Evolutionary conservation across 2,329 filamentous ascomycete genomes (phyloP), one percentile per base, ranked within the genome.

Genomic region (Teratosphaeria viscida): DNA sequence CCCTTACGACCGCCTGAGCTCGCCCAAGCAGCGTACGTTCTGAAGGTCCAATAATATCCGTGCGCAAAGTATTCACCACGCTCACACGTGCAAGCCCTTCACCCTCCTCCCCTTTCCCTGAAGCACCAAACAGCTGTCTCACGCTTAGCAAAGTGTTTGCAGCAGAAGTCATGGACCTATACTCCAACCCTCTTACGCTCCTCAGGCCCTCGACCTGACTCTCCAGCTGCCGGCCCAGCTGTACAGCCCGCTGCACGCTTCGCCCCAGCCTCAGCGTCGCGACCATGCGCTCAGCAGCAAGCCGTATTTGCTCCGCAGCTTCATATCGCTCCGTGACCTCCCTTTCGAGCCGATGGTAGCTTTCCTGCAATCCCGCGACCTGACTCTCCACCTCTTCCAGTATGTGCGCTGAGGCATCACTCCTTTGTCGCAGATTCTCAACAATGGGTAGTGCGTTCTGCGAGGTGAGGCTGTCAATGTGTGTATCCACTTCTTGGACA

Each of bases 401-500:
- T 64, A 97, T 87, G 57, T 80, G 81, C 57, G 82, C 80, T 65
- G 88, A 90, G 2, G 90, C 85, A 35, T 84, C 81, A 14, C 85
- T 88, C 72, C 94, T 89, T 52, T 83, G 78, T 61, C 85, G 81
- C 2, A 92, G 95, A 73, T 96, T 82, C 34, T 85, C 78, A 23
- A 99, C 82, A 32, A 99, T 80, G 0, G 91, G 89, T 0, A 92
- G 77, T 2, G 94, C 91, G 32, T 87, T 89, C 63, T 88, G 86
- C 2, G 91, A 94, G 5, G 92, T 95, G 49, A 97, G 82, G 3
- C 84, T 83, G 73, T 99, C 90, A 64, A 99, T 96, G 72, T 95
- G 91, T 0, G 92, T 95, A 75, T 97, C 92, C 65, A 99, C 88
- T 75, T 97, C 94, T 72, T 97, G 94, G 2, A 94, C 87, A 75